A percentile compares a stretch with the other conserved stretches of the same genome.
phyloP scores from a whole-genome alignment of 2,329 filamentous ascomycete genomes.

The Colletotrichum sidae region DNA sequence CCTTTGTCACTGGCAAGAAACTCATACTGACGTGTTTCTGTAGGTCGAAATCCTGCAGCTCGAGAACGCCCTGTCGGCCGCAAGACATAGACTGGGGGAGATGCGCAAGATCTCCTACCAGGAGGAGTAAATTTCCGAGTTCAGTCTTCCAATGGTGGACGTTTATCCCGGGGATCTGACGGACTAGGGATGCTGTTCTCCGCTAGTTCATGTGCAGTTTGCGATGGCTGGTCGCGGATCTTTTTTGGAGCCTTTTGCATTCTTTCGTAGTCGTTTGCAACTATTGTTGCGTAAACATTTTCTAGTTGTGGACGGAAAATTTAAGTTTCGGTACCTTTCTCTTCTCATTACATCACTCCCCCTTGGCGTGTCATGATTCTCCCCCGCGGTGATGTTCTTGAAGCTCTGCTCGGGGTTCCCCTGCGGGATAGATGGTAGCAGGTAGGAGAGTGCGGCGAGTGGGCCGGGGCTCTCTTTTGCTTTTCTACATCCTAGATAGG shows the following conservation, averaged over 20 bases:
- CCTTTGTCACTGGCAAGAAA: neutral
- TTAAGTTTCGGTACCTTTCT: too few relatives aligned
- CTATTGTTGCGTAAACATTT: neutral
- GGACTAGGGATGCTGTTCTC: too few relatives aligned
- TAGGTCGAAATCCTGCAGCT: conserved; percentile 97
- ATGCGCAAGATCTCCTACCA: conserved; percentile 98
- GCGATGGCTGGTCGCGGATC: neutral
- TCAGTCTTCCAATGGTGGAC: neutral
- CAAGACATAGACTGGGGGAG: conserved; percentile 87
- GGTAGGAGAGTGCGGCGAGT: too few relatives aligned
- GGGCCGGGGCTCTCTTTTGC: too few relatives aligned
- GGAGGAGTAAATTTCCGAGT: conserved; percentile 67
- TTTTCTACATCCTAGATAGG: too few relatives aligned
- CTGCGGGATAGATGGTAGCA: too few relatives aligned
- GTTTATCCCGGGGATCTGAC: too few relatives aligned
- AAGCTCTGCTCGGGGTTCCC: too few relatives aligned
- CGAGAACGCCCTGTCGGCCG: conserved; percentile 85
- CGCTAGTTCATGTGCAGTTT: neutral
- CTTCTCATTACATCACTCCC: too few relatives aligned
- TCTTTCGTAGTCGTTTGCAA: conserved; percentile 1
- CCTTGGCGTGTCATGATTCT: too few relatives aligned
- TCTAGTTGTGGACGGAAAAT: neutral
- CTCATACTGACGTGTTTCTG: conserved; percentile 15
- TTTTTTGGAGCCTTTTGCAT: conserved; percentile 3
- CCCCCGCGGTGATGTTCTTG: too few relatives aligned